These are phyloP conservation scores for Talaromyces thailandensis DNA, from an alignment of 495 filamentous ascomycete genomes.

Conservation along the genomic window DNA sequence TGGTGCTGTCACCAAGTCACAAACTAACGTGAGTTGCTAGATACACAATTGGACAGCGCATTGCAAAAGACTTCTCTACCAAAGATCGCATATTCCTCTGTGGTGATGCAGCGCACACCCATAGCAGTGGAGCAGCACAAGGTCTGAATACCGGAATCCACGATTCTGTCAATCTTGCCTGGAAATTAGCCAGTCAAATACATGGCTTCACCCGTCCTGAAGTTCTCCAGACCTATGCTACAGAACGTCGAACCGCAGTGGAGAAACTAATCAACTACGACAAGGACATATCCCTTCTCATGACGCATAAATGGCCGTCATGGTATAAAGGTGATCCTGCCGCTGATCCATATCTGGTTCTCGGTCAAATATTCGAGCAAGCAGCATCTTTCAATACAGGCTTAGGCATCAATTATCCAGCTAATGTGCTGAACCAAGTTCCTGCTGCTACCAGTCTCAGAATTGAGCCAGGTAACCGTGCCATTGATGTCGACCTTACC, in stretches of 20 bases:
- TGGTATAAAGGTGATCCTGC: neutral
- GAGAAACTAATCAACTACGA: conserved; percentile 39
- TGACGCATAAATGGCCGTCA: neutral
- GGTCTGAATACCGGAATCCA: conserved; percentile 44
- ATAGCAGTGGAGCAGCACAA: conserved; percentile 36
- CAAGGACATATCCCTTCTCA: conserved; percentile 18
- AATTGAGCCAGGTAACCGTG: neutral
- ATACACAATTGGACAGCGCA: conserved; percentile 11
- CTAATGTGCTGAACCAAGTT: neutral
- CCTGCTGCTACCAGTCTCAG: neutral
- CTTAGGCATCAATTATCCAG: neutral
- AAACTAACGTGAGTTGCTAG: neutral
- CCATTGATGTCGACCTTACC: neutral
- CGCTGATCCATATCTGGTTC: neutral
- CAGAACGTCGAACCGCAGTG: conserved; percentile 31
- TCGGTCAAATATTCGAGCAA: neutral
- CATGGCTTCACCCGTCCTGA: conserved; percentile 13
- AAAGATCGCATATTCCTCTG: conserved; percentile 33
- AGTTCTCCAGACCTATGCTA: neutral
- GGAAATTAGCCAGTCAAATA: conserved; percentile 36
- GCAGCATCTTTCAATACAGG: neutral
- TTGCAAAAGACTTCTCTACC: conserved; percentile 34
- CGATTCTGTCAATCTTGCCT: conserved; percentile 38
- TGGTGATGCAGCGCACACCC: conserved; percentile 42
- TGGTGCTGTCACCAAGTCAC: neutral